A percentile compares a stretch with the other conserved stretches of the same genome.
phyloP scores from a whole-genome alignment of 306 rosid species.

The Erythrophleum fordii region DNA sequence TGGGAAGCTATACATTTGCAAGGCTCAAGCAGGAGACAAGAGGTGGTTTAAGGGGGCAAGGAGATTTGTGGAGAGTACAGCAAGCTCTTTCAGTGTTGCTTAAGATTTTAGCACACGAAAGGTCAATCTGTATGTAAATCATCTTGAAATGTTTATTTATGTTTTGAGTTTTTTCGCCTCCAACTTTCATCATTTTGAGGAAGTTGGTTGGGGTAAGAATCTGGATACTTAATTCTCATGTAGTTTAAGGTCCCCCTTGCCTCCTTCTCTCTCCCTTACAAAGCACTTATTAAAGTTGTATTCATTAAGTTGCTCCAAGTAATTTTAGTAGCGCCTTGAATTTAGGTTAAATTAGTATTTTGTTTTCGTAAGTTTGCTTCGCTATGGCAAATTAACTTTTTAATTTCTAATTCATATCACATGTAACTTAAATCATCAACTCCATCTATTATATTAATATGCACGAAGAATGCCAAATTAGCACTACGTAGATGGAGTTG shows the following conservation, averaged over 20 bases:
- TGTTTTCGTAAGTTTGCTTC: too few relatives aligned
- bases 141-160: conserved; percentile 40
- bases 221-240: conserved; percentile 44
- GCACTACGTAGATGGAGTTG: too few relatives aligned
- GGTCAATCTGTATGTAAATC: conserved; percentile 53
- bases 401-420: too few relatives aligned
- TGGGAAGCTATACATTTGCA: conserved; percentile 87
- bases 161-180: conserved; percentile 41
- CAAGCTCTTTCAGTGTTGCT: conserved; percentile 91
- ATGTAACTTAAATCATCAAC: too few relatives aligned
- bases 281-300: conserved; percentile 20
- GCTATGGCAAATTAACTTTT: too few relatives aligned
- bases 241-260: conserved; percentile 6
- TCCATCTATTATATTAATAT: too few relatives aligned
- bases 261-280: background rate
- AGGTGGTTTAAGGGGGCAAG: conserved; percentile 99
- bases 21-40: conserved; percentile 99
- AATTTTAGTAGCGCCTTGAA: too few relatives aligned
- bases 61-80: conserved; percentile 77
- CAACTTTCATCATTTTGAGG: conserved; percentile 41
- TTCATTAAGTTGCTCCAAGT: too few relatives aligned
- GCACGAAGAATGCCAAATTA: too few relatives aligned
- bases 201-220: conserved; percentile 48
- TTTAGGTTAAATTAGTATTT: too few relatives aligned
- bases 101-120: conserved; percentile 33